Base-by-base conservation (phyloP, 306 rosid genomes). In the Ceratonia siliqua region DNA sequence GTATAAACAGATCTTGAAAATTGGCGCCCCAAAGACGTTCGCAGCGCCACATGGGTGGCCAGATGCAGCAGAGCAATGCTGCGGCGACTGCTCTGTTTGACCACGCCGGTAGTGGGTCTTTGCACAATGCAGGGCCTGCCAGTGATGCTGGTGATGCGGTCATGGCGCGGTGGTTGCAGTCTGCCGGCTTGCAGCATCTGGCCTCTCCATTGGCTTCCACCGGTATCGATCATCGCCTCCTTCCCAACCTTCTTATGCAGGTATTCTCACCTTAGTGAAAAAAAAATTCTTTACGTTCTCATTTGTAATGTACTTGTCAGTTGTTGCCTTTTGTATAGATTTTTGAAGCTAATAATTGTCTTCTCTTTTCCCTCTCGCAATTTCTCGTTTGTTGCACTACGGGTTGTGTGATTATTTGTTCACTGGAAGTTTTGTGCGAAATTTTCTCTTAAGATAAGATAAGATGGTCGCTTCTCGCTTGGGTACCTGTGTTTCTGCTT, bases 21-120 rank as follows among this genome's bases (percentile, higher is more conserved):
- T 95, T 95, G 99, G 99, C 99, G 91, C 99, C 99, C 28, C 99
- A 95, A 89, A 82, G 98, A 61, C 95, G 98, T 65, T 92, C 99
- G 64, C 99, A 92, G 93, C 99, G 99, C 94, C 99, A 90, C 97
- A 89, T 85, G 89, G 96, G 97, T 81, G 99, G 99, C 87, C 99
- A 95, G 93, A 86, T 92, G 98, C 99, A 89, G 88, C 98, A 91
- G 89, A 89, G 89, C 85, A 94, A 87, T 88, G 93, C 97, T 79
- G 94, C 94, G 45, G 94, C 94, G 3, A 82, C 92, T 15, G 86
- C 93, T 70, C 78, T 90, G 35, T 82, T 89, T 62, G 97, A 92
- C 54, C 89, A 85, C 65, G 75, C 81, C 58, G 88, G 83, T 77
- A 82, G 84, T 25, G 90, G 91, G 67, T 56, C 92, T 38, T 78